Percentiles rank a stretch among this genome's conserved stretches.
Conservation (phyloP, 2,329 filamentous ascomycete species). For the Coniochaeta sp. region DNA sequence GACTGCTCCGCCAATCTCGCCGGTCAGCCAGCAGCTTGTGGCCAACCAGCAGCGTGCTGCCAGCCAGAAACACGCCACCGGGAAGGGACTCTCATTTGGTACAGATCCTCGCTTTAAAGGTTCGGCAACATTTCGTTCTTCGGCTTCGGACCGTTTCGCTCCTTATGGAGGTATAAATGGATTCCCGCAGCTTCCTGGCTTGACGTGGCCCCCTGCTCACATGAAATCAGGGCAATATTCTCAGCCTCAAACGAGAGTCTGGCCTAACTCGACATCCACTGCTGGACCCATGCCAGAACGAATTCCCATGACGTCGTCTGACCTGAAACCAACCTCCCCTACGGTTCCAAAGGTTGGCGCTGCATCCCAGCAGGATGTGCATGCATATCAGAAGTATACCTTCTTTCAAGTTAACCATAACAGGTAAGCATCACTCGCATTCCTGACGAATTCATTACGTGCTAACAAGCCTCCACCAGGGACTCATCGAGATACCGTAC, state of each 20-base stretch:
- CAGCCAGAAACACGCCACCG: slow-evolving; percentile 4
- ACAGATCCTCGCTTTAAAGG: slow-evolving; percentile 13
- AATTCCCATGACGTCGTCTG: slow-evolving; percentile 17
- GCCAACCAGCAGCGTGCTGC: slow-evolving; percentile 2
- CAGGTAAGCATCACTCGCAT: slow-evolving; percentile 29
- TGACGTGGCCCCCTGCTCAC: slow-evolving; percentile 20
- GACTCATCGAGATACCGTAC: slow-evolving; percentile 50
- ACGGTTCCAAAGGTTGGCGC: slow-evolving; percentile 9
- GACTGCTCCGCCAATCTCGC: slow-evolving; percentile 15
- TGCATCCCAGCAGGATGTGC: slow-evolving; percentile 16
- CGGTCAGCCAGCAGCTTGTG: slow-evolving; percentile 12
- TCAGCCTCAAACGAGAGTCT: slow-evolving; percentile 24
- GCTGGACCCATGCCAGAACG: slow-evolving; percentile 7
- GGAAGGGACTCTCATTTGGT: slow-evolving; percentile 10
- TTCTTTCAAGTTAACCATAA: slow-evolving; percentile 56
- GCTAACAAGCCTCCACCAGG: slow-evolving; percentile 27
- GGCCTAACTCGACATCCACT: slow-evolving; percentile 11
- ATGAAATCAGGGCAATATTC: slow-evolving; percentile 25
- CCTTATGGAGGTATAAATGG: slow-evolving; percentile 19
- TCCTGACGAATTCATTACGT: background rate
- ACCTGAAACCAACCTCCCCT: slow-evolving; percentile 12
- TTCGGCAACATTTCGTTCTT: slow-evolving; percentile 11
- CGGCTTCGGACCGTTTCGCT: slow-evolving; percentile 15
- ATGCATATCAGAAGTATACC: slow-evolving; percentile 44
- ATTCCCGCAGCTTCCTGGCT: slow-evolving; percentile 19